Conservation (phyloP, 371 early-diverging fungal species). For the Umbelopsis sp. region DNA sequence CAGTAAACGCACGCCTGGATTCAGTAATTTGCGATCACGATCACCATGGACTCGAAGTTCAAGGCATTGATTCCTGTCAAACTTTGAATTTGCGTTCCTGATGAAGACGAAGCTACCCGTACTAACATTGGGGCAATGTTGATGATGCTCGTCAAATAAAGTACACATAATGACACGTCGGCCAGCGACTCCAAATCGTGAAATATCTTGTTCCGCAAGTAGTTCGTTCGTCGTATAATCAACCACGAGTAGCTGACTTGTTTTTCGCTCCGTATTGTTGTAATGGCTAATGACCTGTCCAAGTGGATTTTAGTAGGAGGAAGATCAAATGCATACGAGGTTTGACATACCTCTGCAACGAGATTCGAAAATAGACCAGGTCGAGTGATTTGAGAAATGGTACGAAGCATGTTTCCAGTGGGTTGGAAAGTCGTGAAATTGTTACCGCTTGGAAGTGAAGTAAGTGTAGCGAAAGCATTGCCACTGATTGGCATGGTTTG, state of each 20-base stretch:
- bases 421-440: no score
- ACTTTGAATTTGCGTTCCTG: background rate
- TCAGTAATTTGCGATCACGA: background rate
- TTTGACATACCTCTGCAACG: background rate
- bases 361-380: background rate
- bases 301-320: background rate
- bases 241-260: background rate
- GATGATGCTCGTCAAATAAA: background rate
- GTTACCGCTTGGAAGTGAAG: no score
- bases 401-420: background rate
- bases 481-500: no score
- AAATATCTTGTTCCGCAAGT: background rate
- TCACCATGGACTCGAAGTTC: slow-evolving; percentile 1
- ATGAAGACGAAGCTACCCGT: background rate
- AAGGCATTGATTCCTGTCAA: background rate
- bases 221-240: slow-evolving; percentile 6
- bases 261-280: background rate
- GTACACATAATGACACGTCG: background rate
- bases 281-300: background rate
- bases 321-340: background rate
- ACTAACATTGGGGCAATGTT: background rate
- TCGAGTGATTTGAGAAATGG: background rate
- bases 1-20: background rate
- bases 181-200: background rate
- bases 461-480: background rate